These are phyloP conservation scores for Malassezia restricta DNA, from an alignment of 1,284 basidiomycete genomes.

Conservation along the genomic window DNA sequence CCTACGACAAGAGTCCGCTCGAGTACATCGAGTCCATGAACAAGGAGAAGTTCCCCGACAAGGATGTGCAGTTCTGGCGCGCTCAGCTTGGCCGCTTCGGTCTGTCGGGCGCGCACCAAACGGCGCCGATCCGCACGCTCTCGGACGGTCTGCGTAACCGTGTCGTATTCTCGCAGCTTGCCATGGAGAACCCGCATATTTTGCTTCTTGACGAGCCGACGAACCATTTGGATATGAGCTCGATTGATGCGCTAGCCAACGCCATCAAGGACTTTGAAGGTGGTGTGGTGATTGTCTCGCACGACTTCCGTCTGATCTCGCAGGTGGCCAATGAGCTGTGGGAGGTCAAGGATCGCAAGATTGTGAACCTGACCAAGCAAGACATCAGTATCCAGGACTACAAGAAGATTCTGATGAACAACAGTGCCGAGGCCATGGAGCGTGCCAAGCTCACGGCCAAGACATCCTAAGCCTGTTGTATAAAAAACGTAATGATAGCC, in stretches of 20 bases:
- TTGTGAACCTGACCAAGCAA: slow-evolving; percentile 76
- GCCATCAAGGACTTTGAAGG: slow-evolving; percentile 96
- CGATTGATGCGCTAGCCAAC: slow-evolving; percentile 82
- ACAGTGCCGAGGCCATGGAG: slow-evolving; percentile 37
- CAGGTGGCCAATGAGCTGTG: slow-evolving; percentile 69
- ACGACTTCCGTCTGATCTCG: slow-evolving; percentile 39
- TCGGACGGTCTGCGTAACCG: slow-evolving; percentile 94
- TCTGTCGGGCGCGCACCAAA: slow-evolving; percentile 84
- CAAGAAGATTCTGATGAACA: slow-evolving; percentile 43
- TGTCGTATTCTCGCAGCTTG: slow-evolving; percentile 77
- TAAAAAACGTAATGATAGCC: not conserved
- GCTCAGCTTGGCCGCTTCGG: slow-evolving; percentile 91
- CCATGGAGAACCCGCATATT: slow-evolving; percentile 49
- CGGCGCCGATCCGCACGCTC: slow-evolving; percentile 71
- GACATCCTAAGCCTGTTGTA: slow-evolving; percentile 4
- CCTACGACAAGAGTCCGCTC: slow-evolving; percentile 80
- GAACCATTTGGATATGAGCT: slow-evolving; percentile 80
- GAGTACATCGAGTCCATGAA: slow-evolving; percentile 80
- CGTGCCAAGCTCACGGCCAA: slow-evolving; percentile 40
- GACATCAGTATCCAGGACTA: slow-evolving; percentile 50
- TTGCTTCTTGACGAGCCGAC: slow-evolving; percentile 56
- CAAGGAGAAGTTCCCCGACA: slow-evolving; percentile 76
- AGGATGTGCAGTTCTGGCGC: slow-evolving; percentile 84
- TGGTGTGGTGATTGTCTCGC: slow-evolving; percentile 58
- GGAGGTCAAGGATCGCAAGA: slow-evolving; percentile 92